These are phyloP conservation scores for Neostapfia colusana DNA, from an alignment of 176 grass and related monocot genomes.

Conservation along the genomic window DNA sequence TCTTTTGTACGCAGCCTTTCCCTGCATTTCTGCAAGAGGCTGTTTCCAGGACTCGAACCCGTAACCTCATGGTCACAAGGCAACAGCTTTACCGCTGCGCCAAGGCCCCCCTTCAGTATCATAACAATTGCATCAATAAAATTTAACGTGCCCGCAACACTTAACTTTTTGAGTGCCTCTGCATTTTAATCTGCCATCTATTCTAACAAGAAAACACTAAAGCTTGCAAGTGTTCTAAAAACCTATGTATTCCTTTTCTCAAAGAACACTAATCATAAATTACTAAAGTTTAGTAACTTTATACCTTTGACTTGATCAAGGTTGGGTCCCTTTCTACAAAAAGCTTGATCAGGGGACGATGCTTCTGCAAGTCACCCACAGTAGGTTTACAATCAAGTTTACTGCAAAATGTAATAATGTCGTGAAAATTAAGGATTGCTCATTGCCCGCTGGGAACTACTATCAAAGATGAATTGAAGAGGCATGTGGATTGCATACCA, in stretches of 20 bases:
- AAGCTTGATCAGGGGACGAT: conserved; percentile 51
- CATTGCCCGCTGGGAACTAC: not conserved
- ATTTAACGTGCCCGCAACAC: too few relatives aligned
- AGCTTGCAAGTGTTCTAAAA: not conserved
- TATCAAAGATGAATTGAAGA: not conserved
- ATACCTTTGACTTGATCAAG: conserved; percentile 61
- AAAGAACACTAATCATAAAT: not conserved
- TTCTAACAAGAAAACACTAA: conserved; percentile 7
- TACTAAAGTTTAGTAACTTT: not conserved
- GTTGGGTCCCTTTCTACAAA: conserved; percentile 48
- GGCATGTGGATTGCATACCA: conserved; percentile 30
- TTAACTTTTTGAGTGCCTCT: not conserved
- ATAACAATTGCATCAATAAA: not conserved
- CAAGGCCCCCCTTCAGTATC: too few relatives aligned
- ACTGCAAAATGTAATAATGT: conserved; percentile 42
- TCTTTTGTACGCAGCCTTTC: too few relatives aligned
- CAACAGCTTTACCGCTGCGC: too few relatives aligned
- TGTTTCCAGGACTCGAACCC: too few relatives aligned
- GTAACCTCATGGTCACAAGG: too few relatives aligned
- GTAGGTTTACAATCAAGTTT: conserved; percentile 48
- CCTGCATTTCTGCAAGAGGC: too few relatives aligned
- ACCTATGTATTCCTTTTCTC: not conserved
- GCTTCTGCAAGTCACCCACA: conserved; percentile 53
- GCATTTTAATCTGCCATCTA: not conserved
- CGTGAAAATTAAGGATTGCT: not conserved